Conservation (phyloP, 2,329 filamentous ascomycete genomes). For the Atkinsonella texensis region DNA sequence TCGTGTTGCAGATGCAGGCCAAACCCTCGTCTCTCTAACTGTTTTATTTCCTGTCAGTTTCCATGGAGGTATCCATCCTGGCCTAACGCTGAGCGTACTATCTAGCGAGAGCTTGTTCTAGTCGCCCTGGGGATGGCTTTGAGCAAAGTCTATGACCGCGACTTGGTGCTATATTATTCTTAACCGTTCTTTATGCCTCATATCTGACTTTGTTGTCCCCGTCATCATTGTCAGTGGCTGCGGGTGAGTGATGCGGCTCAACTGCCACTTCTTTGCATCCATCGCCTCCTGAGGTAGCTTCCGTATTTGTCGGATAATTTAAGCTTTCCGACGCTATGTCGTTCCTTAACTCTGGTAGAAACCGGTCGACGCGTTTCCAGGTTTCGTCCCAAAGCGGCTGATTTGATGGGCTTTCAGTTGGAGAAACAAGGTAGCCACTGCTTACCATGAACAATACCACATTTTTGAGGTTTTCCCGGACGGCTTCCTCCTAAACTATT, state of each 20-base stretch:
- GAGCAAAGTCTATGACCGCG: not conserved
- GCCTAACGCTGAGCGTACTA: too few relatives aligned
- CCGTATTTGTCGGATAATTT: not conserved
- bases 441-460: slow-evolving; percentile 91
- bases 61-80: too few relatives aligned
- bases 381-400: slow-evolving; percentile 49
- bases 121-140: too few relatives aligned
- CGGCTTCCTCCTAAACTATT: slow-evolving; percentile 68
- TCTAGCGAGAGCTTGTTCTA: too few relatives aligned
- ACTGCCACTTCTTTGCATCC: not conserved
- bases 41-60: too few relatives aligned
- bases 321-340: slow-evolving; percentile 43
- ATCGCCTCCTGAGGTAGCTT: not conserved
- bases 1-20: too few relatives aligned
- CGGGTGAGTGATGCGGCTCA: not conserved
- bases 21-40: too few relatives aligned
- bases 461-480: slow-evolving; percentile 92
- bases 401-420: slow-evolving; percentile 42
- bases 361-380: slow-evolving; percentile 54
- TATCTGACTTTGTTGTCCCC: not conserved
- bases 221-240: not conserved
- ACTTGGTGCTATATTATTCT: not conserved
- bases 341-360: slow-evolving; percentile 46
- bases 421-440: slow-evolving; percentile 70
- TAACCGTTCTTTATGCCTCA: not conserved